A percentile compares a stretch with the other conserved stretches of the same genome.
Conservation (phyloP, 176 grass and related monocot species). For the Aegilops bicornis region DNA sequence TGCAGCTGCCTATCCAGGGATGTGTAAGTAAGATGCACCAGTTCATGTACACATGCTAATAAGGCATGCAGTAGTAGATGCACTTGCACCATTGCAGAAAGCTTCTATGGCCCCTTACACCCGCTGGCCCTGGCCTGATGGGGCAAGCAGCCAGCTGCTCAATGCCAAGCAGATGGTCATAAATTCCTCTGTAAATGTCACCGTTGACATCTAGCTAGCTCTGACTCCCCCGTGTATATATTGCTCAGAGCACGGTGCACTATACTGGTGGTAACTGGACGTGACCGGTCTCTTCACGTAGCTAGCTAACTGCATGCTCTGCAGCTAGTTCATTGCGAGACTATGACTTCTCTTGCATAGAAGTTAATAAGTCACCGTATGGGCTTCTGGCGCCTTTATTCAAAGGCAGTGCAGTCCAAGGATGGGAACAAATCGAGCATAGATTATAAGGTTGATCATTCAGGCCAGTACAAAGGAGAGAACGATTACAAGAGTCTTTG, state of each 20-base stretch:
- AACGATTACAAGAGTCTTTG: slow-evolving; percentile 15
- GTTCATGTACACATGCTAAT: neutral
- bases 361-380: slow-evolving; percentile 12
- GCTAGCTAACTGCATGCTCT: neutral
- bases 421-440: slow-evolving; percentile 18
- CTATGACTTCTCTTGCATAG: neutral
- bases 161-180: neutral
- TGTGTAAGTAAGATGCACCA: neutral
- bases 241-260: neutral
- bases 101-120: neutral
- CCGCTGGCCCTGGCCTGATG: neutral
- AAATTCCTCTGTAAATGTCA: slow-evolving; percentile 14
- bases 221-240: neutral
- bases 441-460: neutral
- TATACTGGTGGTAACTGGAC: neutral
- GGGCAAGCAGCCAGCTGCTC: neutral
- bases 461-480: neutral
- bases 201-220: slow-evolving; percentile 17
- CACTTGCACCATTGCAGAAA: slow-evolving; percentile 11
- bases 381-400: neutral
- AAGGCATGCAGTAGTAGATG: slow-evolving; percentile 4
- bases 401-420: neutral
- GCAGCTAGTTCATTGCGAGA: slow-evolving; percentile 11
- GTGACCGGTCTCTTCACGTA: neutral
- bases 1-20: neutral